phyloP scores from a whole-genome alignment of 2,329 filamentous ascomycete species.

The Neopestalotiopsis sp. region DNA sequence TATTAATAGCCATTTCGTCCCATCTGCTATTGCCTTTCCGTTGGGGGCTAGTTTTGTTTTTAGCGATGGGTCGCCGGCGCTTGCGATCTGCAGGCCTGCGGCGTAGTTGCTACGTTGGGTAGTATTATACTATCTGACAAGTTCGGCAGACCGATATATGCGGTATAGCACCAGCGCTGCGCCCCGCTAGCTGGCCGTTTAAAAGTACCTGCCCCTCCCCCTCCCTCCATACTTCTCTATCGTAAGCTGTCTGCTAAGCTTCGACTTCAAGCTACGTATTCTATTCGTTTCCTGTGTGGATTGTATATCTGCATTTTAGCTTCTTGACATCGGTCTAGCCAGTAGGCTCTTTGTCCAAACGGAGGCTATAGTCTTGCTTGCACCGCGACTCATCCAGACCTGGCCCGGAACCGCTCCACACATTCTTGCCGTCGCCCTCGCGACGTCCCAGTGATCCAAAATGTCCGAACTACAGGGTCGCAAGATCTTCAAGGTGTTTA shows the following conservation, averaged over 20 bases:
- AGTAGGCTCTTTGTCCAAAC: background rate
- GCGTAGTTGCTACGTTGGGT: background rate
- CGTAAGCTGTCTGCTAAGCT: background rate
- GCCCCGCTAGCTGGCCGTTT: background rate
- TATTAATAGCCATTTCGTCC: background rate
- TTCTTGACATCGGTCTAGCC: background rate
- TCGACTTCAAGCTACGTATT: background rate
- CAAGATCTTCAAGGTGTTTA: constrained; percentile 99
- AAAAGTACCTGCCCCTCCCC: background rate
- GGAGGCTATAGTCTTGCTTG: background rate
- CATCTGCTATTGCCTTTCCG: background rate
- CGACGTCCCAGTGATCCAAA: background rate
- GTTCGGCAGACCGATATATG: background rate
- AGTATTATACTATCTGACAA: background rate
- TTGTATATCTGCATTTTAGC: background rate
- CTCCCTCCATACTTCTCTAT: background rate
- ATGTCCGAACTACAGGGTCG: constrained; percentile 42
- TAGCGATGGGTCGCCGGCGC: background rate
- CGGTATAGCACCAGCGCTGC: background rate
- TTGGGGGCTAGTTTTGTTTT: background rate
- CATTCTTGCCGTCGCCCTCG: background rate
- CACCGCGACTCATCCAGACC: background rate
- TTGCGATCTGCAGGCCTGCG: background rate
- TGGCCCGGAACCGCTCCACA: background rate
- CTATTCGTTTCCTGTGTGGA: background rate